Base-by-base conservation (phyloP, 768 basidiomycete genomes). In the Candolleomyces eurysporus region DNA sequence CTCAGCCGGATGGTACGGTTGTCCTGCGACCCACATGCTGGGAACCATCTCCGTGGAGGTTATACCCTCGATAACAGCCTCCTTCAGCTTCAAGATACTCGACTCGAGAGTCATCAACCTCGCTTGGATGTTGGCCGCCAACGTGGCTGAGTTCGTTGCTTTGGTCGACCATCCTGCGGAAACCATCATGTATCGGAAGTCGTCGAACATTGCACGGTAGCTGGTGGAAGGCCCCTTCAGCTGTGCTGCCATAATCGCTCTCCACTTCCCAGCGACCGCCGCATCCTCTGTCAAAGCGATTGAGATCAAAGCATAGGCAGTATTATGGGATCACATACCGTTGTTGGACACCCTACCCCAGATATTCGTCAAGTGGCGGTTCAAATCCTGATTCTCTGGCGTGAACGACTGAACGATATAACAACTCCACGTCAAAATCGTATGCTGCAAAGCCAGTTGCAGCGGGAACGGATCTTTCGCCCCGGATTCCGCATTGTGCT, bases 211-310 rank as follows among this genome's bases (percentile, higher is more conserved):
- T 9, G 46, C 30, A 1, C 39, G 54, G 9, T 31, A 22, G 30
- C 48, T 55, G 19, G 45, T 36, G 10, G 60, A n/a, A 21, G 53
- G 26, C 13, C 50, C 45, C 22, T 30, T 46, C 11, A 56, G 53
- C 40, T 61, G 60, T 10, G 53, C 30, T 26, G 55, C 55, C 46
- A 46, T 48, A 46, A 81, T 66, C n/a, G 79, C 72, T 5, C 79
- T 73, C 79, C 80, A 82, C 51, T 76, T 71, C 19, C 77, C 76
- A 7, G 76, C 72, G 22, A 80, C 69, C 5, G 79, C 73, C 57
- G 79, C 78, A 30, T 74, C 76, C 66, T 79, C 80, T 81, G 17
- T 31, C 10, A 5, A 59, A 46, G 19, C 16, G 19, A n/a, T 1
- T 26, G 31, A 13, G 46, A 6, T 19, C 31, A 8, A 2, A 48